Evolutionary conservation across 2,329 filamentous ascomycete genomes (phyloP).

Genomic region (Myriosclerotinia scirpicola): DNA sequence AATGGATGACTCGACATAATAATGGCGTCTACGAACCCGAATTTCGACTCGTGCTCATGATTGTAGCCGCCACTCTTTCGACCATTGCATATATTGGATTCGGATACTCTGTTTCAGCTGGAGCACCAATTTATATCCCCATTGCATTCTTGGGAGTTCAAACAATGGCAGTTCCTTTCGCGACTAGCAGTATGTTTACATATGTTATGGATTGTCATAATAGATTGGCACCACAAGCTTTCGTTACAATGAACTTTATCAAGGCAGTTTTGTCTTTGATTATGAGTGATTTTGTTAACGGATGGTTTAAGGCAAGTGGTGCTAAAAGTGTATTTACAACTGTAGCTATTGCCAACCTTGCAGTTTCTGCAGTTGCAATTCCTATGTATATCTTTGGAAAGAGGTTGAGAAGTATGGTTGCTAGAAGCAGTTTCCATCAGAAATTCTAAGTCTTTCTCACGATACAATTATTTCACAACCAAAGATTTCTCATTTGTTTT

Average conservation of each 20-base stretch:
- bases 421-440: constrained; percentile 28
- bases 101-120: constrained; percentile 41
- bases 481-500: not conserved
- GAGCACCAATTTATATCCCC: constrained; percentile 37
- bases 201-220: constrained; percentile 47
- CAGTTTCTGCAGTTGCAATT: constrained; percentile 30
- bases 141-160: constrained; percentile 43
- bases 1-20: constrained; percentile 50
- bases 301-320: constrained; percentile 37
- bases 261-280: constrained; percentile 44
- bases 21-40: constrained; percentile 54
- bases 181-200: constrained; percentile 43
- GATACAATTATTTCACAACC: no score
- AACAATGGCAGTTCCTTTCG: constrained; percentile 43
- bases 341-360: constrained; percentile 31
- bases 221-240: constrained; percentile 44
- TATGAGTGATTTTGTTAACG: constrained; percentile 34
- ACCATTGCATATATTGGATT: constrained; percentile 46
- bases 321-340: constrained; percentile 32
- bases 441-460: constrained; percentile 25
- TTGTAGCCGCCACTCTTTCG: constrained; percentile 36
- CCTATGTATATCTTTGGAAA: constrained; percentile 40
- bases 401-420: constrained; percentile 39
- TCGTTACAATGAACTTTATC: constrained; percentile 46
- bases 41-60: constrained; percentile 48